Conservation (phyloP, 495 filamentous ascomycete genomes). For the Talaromyces liani region DNA sequence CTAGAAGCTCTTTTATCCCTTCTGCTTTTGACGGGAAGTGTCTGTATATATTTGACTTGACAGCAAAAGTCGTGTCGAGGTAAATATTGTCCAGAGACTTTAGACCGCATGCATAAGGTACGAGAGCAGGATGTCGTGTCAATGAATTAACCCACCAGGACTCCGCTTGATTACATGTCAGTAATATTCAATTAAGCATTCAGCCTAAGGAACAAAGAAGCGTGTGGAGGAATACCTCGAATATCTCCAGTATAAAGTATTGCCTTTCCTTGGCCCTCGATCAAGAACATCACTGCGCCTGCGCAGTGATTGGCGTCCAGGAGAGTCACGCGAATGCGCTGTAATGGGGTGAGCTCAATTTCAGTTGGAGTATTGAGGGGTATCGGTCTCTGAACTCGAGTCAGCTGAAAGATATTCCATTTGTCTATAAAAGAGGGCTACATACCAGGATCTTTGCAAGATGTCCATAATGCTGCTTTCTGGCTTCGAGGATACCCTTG, state of each 20-base stretch:
- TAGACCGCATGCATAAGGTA: constrained; percentile 64
- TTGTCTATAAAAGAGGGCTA: background rate
- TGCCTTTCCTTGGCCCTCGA: constrained; percentile 68
- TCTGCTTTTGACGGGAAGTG: constrained; percentile 56
- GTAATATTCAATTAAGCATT: too few relatives aligned
- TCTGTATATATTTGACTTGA: constrained; percentile 33
- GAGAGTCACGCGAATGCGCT: constrained; percentile 68
- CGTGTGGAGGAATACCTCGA: constrained; percentile 49
- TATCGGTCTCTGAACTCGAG: constrained; percentile 55
- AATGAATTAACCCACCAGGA: constrained; percentile 62
- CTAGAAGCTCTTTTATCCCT: constrained; percentile 66
- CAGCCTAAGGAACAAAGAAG: too few relatives aligned
- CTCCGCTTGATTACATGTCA: constrained; percentile 43
- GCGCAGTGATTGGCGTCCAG: constrained; percentile 90
- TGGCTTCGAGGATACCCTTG: constrained; percentile 66
- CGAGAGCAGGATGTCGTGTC: constrained; percentile 59
- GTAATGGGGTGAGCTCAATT: constrained; percentile 64
- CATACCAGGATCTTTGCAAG: constrained; percentile 59
- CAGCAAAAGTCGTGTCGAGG: constrained; percentile 76
- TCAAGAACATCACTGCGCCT: constrained; percentile 90
- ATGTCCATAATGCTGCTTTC: constrained; percentile 64
- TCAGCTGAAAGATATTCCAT: background rate
- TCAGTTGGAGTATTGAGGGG: constrained; percentile 75
- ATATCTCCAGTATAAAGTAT: constrained; percentile 93
- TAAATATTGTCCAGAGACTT: constrained; percentile 73